Evolutionary conservation across 2,329 filamentous ascomycete species (phyloP), one percentile per base, ranked within the genome.

Genomic region (Fusarium sp.): DNA sequence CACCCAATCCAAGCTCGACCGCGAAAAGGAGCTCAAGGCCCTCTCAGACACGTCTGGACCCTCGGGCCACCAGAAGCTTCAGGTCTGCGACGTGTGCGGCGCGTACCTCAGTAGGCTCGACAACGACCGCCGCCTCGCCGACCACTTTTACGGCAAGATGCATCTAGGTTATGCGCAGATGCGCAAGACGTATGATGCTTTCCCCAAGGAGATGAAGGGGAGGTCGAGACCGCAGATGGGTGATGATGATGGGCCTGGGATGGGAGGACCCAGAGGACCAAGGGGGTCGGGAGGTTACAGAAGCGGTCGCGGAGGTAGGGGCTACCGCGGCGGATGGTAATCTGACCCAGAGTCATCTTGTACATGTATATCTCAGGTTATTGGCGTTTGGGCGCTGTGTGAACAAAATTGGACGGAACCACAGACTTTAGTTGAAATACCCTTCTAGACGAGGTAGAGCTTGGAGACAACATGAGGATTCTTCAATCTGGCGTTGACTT

Each of bases 121-220:
- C 78, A 99, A 99, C 77, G 96, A 99, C 79, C 88, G 96, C 34
- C 87, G 96, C 29, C 80, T 99, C 77, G 96, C 96, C 18, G 96
- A 99, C 78, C 96, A 99, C 79, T 99, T 99, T 78, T 98, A 97
- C 80, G 96, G 96, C 20, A 99, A 99, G 85, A 99, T 99, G 96
- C 96, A 99, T 77, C 83, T 99, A 62, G 96, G 96, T 0, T 99
- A 98, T 78, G 96, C 96, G 14, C 93, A 97, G 81, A 99, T 99
- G 96, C 89, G 96, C 74, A 97, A 96, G 85, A 96, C 93, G 3
- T 93, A 89, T 75, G 93, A 97, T 61, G 83, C 87, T n/a, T 89
- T 99, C 68, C 91, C 91, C 56, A 93, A 93, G 80, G 93, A 97
- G 77, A 85, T 97, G 80, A 92, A 93, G 77, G 90, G 90, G 2